Evolutionary conservation across 192 early-diverging fungal species (phyloP).

Genomic region (Oehlia diaphana): DNA sequence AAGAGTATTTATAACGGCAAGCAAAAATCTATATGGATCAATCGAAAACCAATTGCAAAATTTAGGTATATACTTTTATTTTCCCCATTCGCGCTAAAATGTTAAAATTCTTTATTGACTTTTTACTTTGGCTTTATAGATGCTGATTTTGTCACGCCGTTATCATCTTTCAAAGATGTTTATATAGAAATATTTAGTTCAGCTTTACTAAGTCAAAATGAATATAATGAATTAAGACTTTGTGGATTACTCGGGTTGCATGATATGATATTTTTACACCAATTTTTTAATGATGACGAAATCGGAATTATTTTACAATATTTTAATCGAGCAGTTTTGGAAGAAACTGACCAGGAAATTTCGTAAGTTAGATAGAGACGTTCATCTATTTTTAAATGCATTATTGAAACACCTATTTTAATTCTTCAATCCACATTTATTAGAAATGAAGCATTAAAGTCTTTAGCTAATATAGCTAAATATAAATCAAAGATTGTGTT

Average conservation of each 20-base stretch:
- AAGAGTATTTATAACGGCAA: constrained; percentile 71
- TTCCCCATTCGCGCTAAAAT: background rate
- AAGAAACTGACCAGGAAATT: constrained; percentile 52
- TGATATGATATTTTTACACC: constrained; percentile 57
- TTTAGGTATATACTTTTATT: too few relatives aligned
- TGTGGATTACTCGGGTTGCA: constrained; percentile 73
- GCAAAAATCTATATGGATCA: constrained; percentile 58
- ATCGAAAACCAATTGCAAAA: constrained; percentile 36
- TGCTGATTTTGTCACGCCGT: constrained; percentile 56
- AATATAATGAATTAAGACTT: constrained; percentile 73
- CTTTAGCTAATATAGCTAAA: constrained; percentile 43
- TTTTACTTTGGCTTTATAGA: constrained; percentile 34
- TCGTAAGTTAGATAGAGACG: constrained; percentile 32
- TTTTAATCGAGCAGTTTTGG: constrained; percentile 49
- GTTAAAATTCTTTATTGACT: background rate
- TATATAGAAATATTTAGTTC: constrained; percentile 72
- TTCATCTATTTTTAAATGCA: background rate
- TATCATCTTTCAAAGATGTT: constrained; percentile 74
- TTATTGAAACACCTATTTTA: background rate
- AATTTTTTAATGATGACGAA: constrained; percentile 61
- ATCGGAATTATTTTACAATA: constrained; percentile 52
- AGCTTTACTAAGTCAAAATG: constrained; percentile 66
- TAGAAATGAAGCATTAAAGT: constrained; percentile 51
- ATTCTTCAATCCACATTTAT: background rate
- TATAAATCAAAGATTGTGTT: constrained; percentile 49